A percentile compares a stretch with the other conserved stretches of the same genome.
Evolutionary conservation across 106 monocot species (phyloP).

Genomic region (Allium sativum): DNA sequence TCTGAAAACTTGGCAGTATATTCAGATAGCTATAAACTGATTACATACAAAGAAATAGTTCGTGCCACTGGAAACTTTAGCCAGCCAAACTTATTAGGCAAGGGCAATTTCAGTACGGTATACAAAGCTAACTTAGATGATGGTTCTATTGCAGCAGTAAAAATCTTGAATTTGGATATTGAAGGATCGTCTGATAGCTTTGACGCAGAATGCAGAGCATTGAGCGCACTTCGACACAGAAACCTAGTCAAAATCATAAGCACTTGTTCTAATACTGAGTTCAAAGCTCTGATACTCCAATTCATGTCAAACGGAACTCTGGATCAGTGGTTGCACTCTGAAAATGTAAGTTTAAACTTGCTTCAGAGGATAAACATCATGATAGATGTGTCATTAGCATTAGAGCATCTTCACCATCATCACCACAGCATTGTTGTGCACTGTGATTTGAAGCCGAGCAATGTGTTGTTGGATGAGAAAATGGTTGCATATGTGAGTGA

Average conservation of each 20-base stretch:
- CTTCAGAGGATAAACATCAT: slow-evolving; percentile 9
- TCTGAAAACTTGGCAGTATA: background rate
- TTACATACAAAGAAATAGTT: slow-evolving; percentile 16
- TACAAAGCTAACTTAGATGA: slow-evolving; percentile 17
- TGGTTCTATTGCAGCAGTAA: slow-evolving; percentile 1
- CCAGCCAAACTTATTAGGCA: slow-evolving; percentile 16
- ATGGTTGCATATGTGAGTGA: too few relatives aligned
- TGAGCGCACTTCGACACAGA: slow-evolving; percentile 14
- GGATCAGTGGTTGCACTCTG: slow-evolving; percentile 17
- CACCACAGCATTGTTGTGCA: slow-evolving; percentile 5
- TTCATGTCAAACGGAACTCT: slow-evolving; percentile 23
- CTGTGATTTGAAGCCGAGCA: slow-evolving; percentile 9
- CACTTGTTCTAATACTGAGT: slow-evolving; percentile 14
- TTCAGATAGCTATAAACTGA: background rate
- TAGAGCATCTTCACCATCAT: slow-evolving; percentile 23
- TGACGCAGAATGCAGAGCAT: slow-evolving; percentile 11
- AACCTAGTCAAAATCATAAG: slow-evolving; percentile 17
- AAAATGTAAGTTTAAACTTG: slow-evolving; percentile 1
- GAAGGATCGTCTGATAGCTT: slow-evolving; percentile 8
- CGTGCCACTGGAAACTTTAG: slow-evolving; percentile 18
- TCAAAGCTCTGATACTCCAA: slow-evolving; percentile 21
- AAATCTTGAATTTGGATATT: slow-evolving; percentile 11
- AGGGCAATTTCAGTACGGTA: slow-evolving; percentile 6
- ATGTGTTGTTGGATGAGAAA: too few relatives aligned
- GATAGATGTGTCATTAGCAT: slow-evolving; percentile 13